Base-by-base conservation (phyloP, 1,284 basidiomycete species). In the Earliella scabrosa region DNA sequence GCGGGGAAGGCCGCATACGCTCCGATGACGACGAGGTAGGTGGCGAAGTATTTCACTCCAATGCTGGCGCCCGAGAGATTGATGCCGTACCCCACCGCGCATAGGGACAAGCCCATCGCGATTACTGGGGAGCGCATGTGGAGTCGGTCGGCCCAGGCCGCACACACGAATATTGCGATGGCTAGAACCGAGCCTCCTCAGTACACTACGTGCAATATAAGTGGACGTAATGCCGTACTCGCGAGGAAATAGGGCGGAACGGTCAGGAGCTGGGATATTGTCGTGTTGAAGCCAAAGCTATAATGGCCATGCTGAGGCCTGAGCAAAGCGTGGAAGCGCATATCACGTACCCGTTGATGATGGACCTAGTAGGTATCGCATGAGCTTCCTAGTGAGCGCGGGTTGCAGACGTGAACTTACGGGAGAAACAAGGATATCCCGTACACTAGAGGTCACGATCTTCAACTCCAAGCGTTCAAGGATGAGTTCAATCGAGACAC, bases 181-280 rank as follows among this genome's bases (percentile, higher is more conserved):
- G 84, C 86, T 85, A 26, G 23, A 21, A 8, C 8, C 35, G n/a
- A 18, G 13, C 8, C 3, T 38, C 2, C 13, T 38, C 4, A 18
- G 2, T 2, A 38, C 14, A 18, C 2, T 8, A n/a, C 2, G 32
- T 34, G 10, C 16, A 2, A 34, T 10, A 10, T 2, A 34, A 3
- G 32, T 34, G 2, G 32, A 5, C 10, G 5, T 10, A 34, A 71
- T n/a, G n/a, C n/a, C 82, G 57, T 63, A 85, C 84, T 82, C 0
- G 83, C 83, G 49, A 81, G 72, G 16, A 85, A 68, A 63, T 90
- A 90, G n/a, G 86, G 83, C 0, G 88, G 88, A 0, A 89, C 80
- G 0, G 86, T 88, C n/a, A 90, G 75, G 0, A 90, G 75, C 61
- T 90, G 85, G 52, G 80, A 83, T 56, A 85, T 74, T 0, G 84